These are phyloP conservation scores for Colletotrichum sp. DNA, from an alignment of 2,329 filamentous ascomycete genomes.

Conservation along the genomic window DNA sequence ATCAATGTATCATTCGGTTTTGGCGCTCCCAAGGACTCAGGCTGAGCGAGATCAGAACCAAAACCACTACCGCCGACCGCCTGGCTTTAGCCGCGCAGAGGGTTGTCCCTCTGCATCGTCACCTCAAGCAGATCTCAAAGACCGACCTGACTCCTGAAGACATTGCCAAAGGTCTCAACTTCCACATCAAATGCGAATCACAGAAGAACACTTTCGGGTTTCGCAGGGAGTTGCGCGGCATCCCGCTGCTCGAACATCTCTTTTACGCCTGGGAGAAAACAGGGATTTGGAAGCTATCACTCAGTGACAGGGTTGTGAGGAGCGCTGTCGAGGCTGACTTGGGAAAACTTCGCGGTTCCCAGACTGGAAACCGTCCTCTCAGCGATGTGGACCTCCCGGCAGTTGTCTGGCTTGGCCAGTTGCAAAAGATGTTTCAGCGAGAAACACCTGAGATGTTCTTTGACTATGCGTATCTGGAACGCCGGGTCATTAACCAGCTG, in stretches of 20 bases:
- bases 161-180: background rate
- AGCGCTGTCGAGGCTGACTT: background rate
- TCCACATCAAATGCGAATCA: background rate
- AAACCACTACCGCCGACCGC: background rate
- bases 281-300: background rate
- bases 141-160: no score
- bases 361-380: no score
- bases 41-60: background rate
- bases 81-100: background rate
- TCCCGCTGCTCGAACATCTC: background rate
- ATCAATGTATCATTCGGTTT: background rate
- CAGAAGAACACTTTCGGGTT: background rate
- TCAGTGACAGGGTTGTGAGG: background rate
- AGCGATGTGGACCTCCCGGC: background rate
- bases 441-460: background rate
- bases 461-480: no score
- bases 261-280: background rate
- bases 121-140: no score
- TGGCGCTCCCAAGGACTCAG: background rate
- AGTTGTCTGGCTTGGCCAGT: background rate
- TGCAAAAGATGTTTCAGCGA: background rate
- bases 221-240: background rate
- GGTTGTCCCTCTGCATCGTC: background rate
- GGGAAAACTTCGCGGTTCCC: no score
- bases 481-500: no score